These are phyloP conservation scores for Cyberlindnera galapagoensis DNA, from an alignment of 805 yeast genomes.

Conservation along the genomic window DNA sequence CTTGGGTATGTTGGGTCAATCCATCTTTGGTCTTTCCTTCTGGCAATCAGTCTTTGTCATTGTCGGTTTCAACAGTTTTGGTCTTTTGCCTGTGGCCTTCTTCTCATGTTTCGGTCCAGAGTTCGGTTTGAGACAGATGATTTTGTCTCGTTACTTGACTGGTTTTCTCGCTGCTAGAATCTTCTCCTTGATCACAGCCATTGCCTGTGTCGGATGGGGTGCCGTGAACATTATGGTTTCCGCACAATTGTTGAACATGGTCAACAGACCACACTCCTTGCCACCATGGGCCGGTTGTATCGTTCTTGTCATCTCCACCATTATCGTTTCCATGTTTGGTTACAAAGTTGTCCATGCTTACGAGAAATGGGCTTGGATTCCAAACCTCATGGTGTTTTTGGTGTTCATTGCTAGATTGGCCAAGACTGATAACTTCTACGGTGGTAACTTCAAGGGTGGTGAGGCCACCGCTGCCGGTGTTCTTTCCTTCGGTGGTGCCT, in stretches of 20 bases:
- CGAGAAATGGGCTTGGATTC: slow-evolving; percentile 87
- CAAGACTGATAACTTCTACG: slow-evolving; percentile 55
- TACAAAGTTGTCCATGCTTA: slow-evolving; percentile 74
- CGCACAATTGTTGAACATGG: slow-evolving; percentile 74
- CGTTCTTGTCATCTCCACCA: slow-evolving; percentile 60
- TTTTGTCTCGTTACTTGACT: slow-evolving; percentile 66
- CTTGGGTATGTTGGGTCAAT: slow-evolving; percentile 65
- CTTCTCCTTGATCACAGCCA: slow-evolving; percentile 66
- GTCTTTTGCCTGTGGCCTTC: slow-evolving; percentile 74
- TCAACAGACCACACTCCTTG: slow-evolving; percentile 50
- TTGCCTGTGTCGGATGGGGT: slow-evolving; percentile 95
- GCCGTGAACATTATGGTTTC: slow-evolving; percentile 87
- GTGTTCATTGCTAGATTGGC: slow-evolving; percentile 75
- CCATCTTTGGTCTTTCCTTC: slow-evolving; percentile 62
- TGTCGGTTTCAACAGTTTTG: slow-evolving; percentile 67
- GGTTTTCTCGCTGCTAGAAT: slow-evolving; percentile 75
- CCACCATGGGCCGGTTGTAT: slow-evolving; percentile 93
- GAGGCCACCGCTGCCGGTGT: slow-evolving; percentile 66
- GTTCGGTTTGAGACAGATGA: slow-evolving; percentile 85
- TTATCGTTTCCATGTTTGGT: slow-evolving; percentile 75
- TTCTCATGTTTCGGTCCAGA: slow-evolving; percentile 79
- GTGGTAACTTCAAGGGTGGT: slow-evolving; percentile 49
- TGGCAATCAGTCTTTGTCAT: slow-evolving; percentile 64
- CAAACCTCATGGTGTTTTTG: slow-evolving; percentile 65
- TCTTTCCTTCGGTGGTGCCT: slow-evolving; percentile 73